Evolutionary conservation across 352 stramenopile species (phyloP), one percentile per base, ranked within the genome.

Genomic region (Phytophthora boehmeriae): DNA sequence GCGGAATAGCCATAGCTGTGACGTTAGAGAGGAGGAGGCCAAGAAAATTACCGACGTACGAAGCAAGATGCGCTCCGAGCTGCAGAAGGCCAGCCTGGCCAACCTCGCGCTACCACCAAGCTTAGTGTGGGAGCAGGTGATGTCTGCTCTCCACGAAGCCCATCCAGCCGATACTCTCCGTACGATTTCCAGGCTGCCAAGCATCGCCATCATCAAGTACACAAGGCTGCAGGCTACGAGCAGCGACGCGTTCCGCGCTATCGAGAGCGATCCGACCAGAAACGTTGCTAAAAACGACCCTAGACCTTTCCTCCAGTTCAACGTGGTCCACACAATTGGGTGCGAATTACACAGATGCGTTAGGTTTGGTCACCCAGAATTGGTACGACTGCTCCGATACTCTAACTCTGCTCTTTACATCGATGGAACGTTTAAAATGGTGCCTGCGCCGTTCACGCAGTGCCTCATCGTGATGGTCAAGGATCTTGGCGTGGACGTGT

Each of bases 201-300:
- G 20, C 2, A 53, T 57, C 30, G 14, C 45, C 2, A 61, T 54
- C 2, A 52, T 54, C 32, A 54, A 61, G 43, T 53, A 64, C 30
- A 11, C 39, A 14, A 35, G 56, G n/a, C 8, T 19, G 1, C 46
- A 52, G 13, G 30, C 14, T 16, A 57, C 47, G 2, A 46, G 55
- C 1, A 46, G 46, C 16, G 56, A 63, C 17, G 30, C 46, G n/a
- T 52, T 64, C 16, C 47, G 47, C 8, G 38, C 19, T 20, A 58
- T 57, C 6, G 56, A 58, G 56, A 58, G 36, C 28, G 39, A 14
- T 10, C 47, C 39, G 1, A 53, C 22, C 0, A 36, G 47, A 10
- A 54, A 48, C 14, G 47, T 64, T 3, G 38, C 38, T 1, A 14
- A 52, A 38, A 8, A 57, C 8, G 47, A 52, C 56, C 46, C 1